These are phyloP conservation scores for Fusarium phyllophilum DNA, from an alignment of 2,329 filamentous ascomycete species.

Conservation along the genomic window DNA sequence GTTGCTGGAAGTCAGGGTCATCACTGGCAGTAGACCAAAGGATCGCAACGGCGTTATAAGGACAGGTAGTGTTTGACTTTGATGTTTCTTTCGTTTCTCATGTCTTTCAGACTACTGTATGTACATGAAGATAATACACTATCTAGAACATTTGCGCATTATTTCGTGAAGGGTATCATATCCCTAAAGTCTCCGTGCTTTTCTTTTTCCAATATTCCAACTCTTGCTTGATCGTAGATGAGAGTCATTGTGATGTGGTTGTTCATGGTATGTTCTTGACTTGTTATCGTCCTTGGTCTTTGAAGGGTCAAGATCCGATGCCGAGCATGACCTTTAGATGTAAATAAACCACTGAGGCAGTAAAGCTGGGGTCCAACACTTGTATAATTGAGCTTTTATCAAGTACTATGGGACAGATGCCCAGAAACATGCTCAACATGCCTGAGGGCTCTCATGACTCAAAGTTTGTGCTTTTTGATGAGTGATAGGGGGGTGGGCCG, in stretches of 20 bases:
- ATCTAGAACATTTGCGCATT: slow-evolving; percentile 7
- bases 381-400: neutral
- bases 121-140: slow-evolving; percentile 6
- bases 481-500: neutral
- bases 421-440: neutral
- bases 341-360: neutral
- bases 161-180: slow-evolving; percentile 20
- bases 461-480: neutral
- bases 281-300: rapidly evolving
- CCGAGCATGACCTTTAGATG: neutral
- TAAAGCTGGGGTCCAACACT: neutral
- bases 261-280: neutral
- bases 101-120: neutral
- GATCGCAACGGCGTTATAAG: neutral
- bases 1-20: neutral
- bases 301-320: neutral
- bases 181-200: neutral
- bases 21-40: neutral
- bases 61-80: neutral
- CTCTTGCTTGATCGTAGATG: neutral
- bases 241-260: neutral
- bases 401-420: neutral
- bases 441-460: neutral
- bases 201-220: neutral
- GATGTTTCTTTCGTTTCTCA: neutral